Evolutionary conservation across 345 rosid species (phyloP).

Genomic region (Chamaenerion angustifolium): DNA sequence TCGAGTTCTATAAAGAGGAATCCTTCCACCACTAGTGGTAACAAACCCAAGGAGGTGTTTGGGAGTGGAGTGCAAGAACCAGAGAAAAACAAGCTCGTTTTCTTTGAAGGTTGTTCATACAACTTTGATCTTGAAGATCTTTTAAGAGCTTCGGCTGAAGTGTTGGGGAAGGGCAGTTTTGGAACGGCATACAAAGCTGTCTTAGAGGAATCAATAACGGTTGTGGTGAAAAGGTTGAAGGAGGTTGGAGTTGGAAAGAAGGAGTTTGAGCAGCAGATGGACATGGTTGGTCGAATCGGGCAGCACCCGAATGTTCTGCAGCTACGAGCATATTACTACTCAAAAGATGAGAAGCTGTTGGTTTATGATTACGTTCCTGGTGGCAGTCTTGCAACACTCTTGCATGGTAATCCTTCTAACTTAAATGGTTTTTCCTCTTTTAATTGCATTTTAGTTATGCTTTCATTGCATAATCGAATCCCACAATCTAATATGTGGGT

Average conservation of each 20-base stretch:
- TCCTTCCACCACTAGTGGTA: constrained; percentile 27
- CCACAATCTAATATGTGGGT: no score
- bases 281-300: constrained; percentile 50
- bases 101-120: constrained; percentile 70
- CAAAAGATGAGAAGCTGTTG: constrained; percentile 89
- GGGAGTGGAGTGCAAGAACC: constrained; percentile 90
- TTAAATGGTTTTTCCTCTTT: not conserved
- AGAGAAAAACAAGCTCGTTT: constrained; percentile 93
- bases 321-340: constrained; percentile 85
- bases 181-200: constrained; percentile 91
- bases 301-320: constrained; percentile 71
- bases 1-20: constrained; percentile 5
- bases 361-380: constrained; percentile 57
- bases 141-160: constrained; percentile 92
- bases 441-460: no score
- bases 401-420: constrained; percentile 45
- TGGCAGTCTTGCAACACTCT: constrained; percentile 52
- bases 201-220: constrained; percentile 72
- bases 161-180: constrained; percentile 84
- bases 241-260: constrained; percentile 64
- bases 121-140: constrained; percentile 84
- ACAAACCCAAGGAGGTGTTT: constrained; percentile 56
- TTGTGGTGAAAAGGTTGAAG: constrained; percentile 81
- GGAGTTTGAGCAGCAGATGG: constrained; percentile 96
- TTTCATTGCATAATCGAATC: no score